Evolutionary conservation across 2,329 filamentous ascomycete genomes (phyloP), one percentile per base, ranked within the genome.

Genomic region (Pseudomassariella vexata): DNA sequence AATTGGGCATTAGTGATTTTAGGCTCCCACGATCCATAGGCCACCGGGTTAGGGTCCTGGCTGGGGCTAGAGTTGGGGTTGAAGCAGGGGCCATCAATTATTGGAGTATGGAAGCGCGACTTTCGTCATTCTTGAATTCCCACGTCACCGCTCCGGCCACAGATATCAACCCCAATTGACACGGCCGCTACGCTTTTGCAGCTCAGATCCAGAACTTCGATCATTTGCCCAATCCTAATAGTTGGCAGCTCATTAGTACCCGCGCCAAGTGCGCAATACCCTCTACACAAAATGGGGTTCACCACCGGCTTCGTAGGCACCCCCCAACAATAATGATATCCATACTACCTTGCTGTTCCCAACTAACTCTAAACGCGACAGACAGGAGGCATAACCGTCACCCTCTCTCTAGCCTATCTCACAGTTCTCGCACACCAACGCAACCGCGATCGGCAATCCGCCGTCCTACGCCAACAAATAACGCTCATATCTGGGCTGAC

Each of bases 351-450:
- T 7, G 12, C 6, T 6, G 8, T 11, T 16, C 7, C 23, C 9
- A 21, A 19, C 19, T 25, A 12, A 15, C 24, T 21, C 11, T 12
- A 5, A 17, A 22, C 9, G 24, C 10, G 29, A 23, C 44, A 89
- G 83, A 76, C 82, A 43, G 80, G 83, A 51, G 84, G 85, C 45
- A 75, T 86, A 35, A 82, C 84, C 42, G 66, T 90, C 39, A 88
- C 84, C 29, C 75, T 85, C 38, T 79, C 79, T 25, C 52, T 84
- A 38, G 74, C 85, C 48, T 89, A 87, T 59, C 68, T 89, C 34
- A 77, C 79, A 29, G 63, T 85, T 20, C 71, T 82, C 50, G 65
- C 81, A 14, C 83, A 89, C 61, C 75, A 79, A 46, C 74, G 75
- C 41, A 82, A 75, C 53, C 79, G 84, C 45, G 65, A 74, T 47